These are phyloP conservation scores for Blastocrithidia nonstop DNA, from an alignment of 208 protist genomes.

Conservation along the genomic window DNA sequence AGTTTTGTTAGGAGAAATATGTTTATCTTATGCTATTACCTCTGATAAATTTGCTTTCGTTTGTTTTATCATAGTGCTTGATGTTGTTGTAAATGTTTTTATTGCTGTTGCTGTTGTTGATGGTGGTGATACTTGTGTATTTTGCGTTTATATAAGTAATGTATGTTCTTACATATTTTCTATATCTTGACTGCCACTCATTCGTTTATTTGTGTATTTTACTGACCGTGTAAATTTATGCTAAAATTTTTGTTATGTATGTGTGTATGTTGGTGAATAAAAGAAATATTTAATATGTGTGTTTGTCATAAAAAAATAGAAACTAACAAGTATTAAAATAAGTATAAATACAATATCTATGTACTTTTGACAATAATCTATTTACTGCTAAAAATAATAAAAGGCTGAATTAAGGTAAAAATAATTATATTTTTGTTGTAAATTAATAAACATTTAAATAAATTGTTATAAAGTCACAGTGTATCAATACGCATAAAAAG, in stretches of 20 bases:
- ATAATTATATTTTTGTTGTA: too few species aligned
- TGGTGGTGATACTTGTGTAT: background rate
- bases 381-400: too few species aligned
- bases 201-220: background rate
- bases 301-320: too few species aligned
- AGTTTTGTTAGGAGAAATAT: too few species aligned
- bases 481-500: background rate
- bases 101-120: background rate
- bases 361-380: too few species aligned
- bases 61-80: background rate
- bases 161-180: background rate
- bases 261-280: too few species aligned
- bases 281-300: too few species aligned
- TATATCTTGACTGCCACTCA: background rate
- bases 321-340: too few species aligned
- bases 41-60: background rate
- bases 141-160: background rate
- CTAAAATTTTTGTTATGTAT: conserved; percentile 1
- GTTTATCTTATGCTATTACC: background rate
- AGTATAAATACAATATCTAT: too few species aligned
- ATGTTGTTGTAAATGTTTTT: background rate
- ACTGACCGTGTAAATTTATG: background rate
- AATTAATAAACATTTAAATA: background rate
- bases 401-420: too few species aligned
- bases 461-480: background rate